A percentile compares a stretch with the other conserved stretches of the same genome.
phyloP scores from a whole-genome alignment of 331 rosid species.

The Spiraea crenata region DNA sequence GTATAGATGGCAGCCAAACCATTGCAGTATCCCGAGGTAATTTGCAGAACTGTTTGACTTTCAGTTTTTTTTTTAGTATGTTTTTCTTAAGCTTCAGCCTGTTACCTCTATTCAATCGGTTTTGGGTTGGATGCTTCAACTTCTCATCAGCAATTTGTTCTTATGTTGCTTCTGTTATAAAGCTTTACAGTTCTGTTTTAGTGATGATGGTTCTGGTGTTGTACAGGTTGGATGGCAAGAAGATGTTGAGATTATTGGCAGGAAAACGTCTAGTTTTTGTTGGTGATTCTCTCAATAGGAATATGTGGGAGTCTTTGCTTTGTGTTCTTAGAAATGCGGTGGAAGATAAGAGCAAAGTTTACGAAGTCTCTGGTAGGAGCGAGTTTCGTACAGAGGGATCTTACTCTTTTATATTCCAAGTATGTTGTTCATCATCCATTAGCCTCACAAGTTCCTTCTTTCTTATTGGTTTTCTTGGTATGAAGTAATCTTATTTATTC shows the following conservation, averaged over 20 bases:
- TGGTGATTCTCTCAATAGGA: slow-evolving; percentile 84
- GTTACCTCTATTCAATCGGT: too few species aligned
- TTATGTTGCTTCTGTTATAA: neutral
- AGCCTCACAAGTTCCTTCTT: neutral
- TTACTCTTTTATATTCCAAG: slow-evolving; percentile 71
- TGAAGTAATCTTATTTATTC: neutral
- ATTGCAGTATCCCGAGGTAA: slow-evolving; percentile 71
- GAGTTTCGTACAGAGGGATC: slow-evolving; percentile 71
- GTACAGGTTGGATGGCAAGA: slow-evolving; percentile 59
- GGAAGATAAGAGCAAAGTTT: slow-evolving; percentile 51
- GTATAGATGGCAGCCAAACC: slow-evolving; percentile 77
- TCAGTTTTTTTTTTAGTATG: too few species aligned
- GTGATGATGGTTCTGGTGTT: neutral
- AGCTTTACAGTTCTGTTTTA: slow-evolving; percentile 7
- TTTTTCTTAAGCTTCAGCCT: neutral
- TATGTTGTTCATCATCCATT: slow-evolving; percentile 17
- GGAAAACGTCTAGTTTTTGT: slow-evolving; percentile 78
- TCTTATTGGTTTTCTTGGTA: neutral
- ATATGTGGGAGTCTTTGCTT: slow-evolving; percentile 87
- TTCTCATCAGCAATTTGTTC: neutral
- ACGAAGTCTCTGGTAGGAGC: slow-evolving; percentile 61
- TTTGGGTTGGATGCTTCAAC: neutral
- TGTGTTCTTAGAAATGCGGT: slow-evolving; percentile 69
- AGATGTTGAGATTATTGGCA: slow-evolving; percentile 54
- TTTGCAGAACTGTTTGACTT: neutral